Conservation (phyloP, 139 green algal species). For the Dunaliella primolecta region DNA sequence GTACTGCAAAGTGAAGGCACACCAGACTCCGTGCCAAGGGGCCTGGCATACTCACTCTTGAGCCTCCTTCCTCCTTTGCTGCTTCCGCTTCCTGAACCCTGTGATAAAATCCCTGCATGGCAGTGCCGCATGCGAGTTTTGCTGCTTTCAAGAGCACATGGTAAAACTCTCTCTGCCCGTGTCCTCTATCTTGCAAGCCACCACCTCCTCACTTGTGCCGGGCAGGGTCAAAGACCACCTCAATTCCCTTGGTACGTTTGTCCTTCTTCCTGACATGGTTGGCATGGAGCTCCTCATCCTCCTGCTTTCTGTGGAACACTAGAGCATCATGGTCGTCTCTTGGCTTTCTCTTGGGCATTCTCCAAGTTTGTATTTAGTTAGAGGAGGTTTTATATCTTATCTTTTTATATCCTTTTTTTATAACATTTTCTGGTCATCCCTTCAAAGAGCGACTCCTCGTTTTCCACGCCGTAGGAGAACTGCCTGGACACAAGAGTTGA, state of each 20-base stretch:
- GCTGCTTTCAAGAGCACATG: too few relatives aligned
- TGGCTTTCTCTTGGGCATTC: neutral
- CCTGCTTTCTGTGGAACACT: neutral
- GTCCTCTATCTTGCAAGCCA: too few relatives aligned
- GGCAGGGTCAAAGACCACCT: constrained; percentile 65
- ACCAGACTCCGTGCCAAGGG: too few relatives aligned
- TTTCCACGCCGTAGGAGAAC: too few relatives aligned
- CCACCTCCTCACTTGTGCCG: constrained; percentile 68
- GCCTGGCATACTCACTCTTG: constrained; percentile 39
- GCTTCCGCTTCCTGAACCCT: constrained; percentile 69
- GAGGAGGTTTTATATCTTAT: too few relatives aligned
- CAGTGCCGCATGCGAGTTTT: neutral
- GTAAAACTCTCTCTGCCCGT: too few relatives aligned
- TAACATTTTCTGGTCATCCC: too few relatives aligned
- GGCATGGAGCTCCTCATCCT: neutral
- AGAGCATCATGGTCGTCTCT: neutral
- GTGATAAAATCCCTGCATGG: constrained; percentile 61
- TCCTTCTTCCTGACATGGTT: constrained; percentile 52
- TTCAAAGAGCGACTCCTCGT: too few relatives aligned
- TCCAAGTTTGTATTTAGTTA: too few relatives aligned
- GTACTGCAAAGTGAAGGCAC: too few relatives aligned
- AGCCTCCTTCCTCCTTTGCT: constrained; percentile 61
- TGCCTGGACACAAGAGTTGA: too few relatives aligned
- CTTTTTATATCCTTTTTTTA: too few relatives aligned
- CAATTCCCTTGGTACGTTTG: constrained; percentile 43